Conservation (phyloP, 768 basidiomycete genomes). For the Xerocomellus amylosporus region DNA sequence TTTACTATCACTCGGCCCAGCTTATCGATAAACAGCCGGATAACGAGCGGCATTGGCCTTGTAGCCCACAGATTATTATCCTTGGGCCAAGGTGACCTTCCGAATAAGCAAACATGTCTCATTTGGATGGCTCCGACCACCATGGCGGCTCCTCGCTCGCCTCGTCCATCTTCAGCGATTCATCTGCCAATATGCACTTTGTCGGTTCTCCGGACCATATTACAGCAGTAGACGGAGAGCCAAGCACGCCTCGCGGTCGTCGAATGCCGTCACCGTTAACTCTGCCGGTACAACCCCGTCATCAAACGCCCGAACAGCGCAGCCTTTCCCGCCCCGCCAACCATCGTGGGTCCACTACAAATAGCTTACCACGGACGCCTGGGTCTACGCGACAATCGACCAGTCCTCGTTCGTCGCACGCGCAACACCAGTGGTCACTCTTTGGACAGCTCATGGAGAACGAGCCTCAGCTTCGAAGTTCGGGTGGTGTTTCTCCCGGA, state of each 20-base stretch:
- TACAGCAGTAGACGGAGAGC: background rate
- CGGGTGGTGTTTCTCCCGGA: background rate
- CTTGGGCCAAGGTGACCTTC: background rate
- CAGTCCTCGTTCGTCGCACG: constrained; percentile 17
- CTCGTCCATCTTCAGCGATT: constrained; percentile 40
- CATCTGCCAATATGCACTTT: constrained; percentile 1
- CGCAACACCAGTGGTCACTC: constrained; percentile 53
- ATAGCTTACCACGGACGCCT: constrained; percentile 16
- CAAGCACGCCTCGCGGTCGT: constrained; percentile 14
- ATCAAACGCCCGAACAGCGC: constrained; percentile 8
- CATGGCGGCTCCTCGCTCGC: constrained; percentile 85
- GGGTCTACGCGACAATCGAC: constrained; percentile 9
- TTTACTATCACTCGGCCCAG: background rate
- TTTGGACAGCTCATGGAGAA: constrained; percentile 74
- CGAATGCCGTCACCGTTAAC: constrained; percentile 18
- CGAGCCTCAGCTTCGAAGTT: constrained; percentile 42
- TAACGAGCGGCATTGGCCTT: background rate
- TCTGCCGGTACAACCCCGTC: background rate
- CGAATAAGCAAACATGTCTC: constrained; percentile 9
- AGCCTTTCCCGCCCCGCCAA: constrained; percentile 6
- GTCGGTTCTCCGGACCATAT: constrained; percentile 31
- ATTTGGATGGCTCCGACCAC: constrained; percentile 68
- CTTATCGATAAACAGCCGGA: constrained; percentile 1
- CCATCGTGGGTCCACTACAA: constrained; percentile 1
- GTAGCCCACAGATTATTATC: background rate